These are phyloP conservation scores for Basidiobolus meristosporus DNA, from an alignment of 371 early-diverging fungal genomes.

Conservation along the genomic window DNA sequence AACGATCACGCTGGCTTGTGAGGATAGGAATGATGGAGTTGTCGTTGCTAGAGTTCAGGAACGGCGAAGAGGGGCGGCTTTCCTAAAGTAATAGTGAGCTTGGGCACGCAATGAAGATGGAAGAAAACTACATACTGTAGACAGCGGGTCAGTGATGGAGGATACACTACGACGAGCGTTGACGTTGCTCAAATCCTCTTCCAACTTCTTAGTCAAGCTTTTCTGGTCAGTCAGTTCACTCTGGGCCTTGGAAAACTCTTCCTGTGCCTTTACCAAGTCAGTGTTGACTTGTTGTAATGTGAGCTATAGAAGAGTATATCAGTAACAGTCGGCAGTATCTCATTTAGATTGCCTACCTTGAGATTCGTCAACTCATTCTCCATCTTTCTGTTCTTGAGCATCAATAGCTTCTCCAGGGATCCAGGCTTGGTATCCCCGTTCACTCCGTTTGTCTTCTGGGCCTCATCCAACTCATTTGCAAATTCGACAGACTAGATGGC, in stretches of 20 bases:
- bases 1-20: slow-evolving; percentile 76
- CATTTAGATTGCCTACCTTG: slow-evolving; percentile 24
- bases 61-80: not conserved
- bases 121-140: too few species aligned
- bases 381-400: slow-evolving; percentile 66
- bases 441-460: not conserved
- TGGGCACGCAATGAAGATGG: too few species aligned
- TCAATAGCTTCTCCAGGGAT: slow-evolving; percentile 3
- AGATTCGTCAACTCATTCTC: slow-evolving; percentile 52
- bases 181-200: slow-evolving; percentile 46
- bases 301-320: slow-evolving; percentile 4
- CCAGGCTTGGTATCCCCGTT: not conserved
- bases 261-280: not conserved
- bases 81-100: too few species aligned
- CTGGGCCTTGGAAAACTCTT: too few species aligned
- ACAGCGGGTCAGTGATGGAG: too few species aligned
- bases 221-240: slow-evolving; percentile 19
- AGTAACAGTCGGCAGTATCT: slow-evolving; percentile 10
- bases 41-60: slow-evolving; percentile 8
- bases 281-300: slow-evolving; percentile 9
- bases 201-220: slow-evolving; percentile 36
- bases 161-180: slow-evolving; percentile 4
- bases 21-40: slow-evolving; percentile 62
- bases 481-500: slow-evolving; percentile 7
- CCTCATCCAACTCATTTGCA: not conserved